Evolutionary conservation across 169 alveolate genomes (phyloP).

Genomic region (Plasmodium adleri): DNA sequence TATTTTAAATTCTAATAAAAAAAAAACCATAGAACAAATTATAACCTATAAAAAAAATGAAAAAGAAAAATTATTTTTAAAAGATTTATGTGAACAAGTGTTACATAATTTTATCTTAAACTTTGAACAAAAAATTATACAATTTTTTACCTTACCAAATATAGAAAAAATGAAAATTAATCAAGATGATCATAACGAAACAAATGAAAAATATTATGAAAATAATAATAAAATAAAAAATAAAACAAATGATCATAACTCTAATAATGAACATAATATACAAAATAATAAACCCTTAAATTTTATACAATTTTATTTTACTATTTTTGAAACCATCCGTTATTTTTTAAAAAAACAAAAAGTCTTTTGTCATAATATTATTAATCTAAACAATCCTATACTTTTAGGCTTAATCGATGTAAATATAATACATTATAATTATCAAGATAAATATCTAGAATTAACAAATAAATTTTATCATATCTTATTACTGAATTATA

Average conservation of each 20-base stretch:
- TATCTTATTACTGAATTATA: conserved; percentile 28
- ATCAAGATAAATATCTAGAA: conserved; percentile 30
- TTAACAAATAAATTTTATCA: conserved; percentile 42
- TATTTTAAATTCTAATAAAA: background rate
- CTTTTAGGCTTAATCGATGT: conserved; percentile 58
- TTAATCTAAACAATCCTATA: conserved; percentile 43
- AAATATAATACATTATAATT: conserved; percentile 53
- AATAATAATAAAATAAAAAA: background rate
- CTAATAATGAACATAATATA: background rate
- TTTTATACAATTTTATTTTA: conserved; percentile 35
- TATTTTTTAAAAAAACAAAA: conserved; percentile 57
- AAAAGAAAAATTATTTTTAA: conserved; percentile 37
- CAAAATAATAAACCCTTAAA: conserved; percentile 8
- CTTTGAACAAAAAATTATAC: conserved; percentile 27
- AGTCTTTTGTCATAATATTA: conserved; percentile 52
- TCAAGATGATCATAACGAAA: background rate
- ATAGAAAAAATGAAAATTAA: conserved; percentile 24
- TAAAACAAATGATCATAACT: background rate
- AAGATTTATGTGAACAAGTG: conserved; percentile 42
- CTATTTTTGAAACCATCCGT: conserved; percentile 48
- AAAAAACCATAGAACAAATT: conserved; percentile 26
- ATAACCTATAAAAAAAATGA: conserved; percentile 20
- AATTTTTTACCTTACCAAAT: conserved; percentile 30
- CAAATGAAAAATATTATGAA: background rate
- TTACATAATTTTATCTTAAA: conserved; percentile 42